phyloP scores from a whole-genome alignment of 177 flowering plant species.

The Telopea speciosissima region DNA sequence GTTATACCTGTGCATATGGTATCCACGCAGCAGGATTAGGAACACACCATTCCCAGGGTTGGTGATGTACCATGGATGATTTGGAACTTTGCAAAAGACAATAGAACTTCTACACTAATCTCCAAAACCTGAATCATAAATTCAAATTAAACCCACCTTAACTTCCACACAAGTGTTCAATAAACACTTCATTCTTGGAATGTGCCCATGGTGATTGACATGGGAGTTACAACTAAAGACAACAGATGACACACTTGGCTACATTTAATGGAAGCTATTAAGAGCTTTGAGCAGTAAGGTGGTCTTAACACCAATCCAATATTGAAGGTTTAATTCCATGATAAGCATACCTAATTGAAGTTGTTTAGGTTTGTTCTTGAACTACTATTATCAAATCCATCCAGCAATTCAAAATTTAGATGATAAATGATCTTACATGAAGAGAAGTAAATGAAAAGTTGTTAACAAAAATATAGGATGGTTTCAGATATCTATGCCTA shows the following conservation, averaged over 20 bases:
- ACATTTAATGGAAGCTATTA: background rate
- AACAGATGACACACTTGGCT: too few species aligned
- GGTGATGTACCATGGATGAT: too few species aligned
- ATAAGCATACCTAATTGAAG: background rate
- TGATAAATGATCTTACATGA: background rate
- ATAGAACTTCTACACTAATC: too few species aligned
- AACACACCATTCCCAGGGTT: background rate
- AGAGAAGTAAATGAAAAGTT: background rate
- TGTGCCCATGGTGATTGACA: too few species aligned
- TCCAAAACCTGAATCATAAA: background rate
- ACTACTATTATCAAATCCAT: background rate
- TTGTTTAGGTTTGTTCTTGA: background rate
- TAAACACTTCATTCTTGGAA: background rate
- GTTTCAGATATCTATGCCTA: slow-evolving; percentile 17
- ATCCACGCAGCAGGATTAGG: background rate
- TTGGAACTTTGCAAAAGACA: too few species aligned
- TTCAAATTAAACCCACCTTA: background rate
- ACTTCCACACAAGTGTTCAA: background rate
- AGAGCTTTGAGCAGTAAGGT: background rate
- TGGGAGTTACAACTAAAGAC: too few species aligned
- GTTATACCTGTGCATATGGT: background rate
- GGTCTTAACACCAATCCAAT: background rate
- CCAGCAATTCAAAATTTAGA: background rate
- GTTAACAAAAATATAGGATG: background rate
- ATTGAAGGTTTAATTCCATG: background rate